Base-by-base conservation (phyloP, 1,139 yeast species). In the Casaregolazyma suthepensis region DNA sequence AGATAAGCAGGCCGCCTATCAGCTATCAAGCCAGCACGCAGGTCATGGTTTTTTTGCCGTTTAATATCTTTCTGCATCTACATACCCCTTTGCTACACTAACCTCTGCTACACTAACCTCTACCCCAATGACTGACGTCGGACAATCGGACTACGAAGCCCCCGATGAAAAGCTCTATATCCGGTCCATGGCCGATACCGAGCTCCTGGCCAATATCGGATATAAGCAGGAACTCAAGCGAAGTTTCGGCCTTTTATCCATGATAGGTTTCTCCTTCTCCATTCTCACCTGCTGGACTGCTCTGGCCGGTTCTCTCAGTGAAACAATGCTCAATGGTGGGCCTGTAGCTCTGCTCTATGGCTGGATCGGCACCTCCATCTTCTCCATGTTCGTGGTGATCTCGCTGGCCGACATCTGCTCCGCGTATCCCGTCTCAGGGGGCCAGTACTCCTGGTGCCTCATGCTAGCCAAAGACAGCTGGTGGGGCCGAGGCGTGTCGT, bases 331-430 rank as follows among this genome's bases (percentile, higher is more conserved):
- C 20, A 67, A 71, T 26, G 70, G 70, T 17, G 75, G 74, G 37
- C 72, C 75, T 7, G 67, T 67, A 6, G 61, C 85, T 4, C 74
- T 81, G 22, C 78, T 82, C 18, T 85, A 89, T 88, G 87, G 89
- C 52, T 85, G 89, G 88, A 75, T 83, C 54, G 80, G 81, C 59
- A 78, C 81, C 52, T 78, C 83, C 9, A 69, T 67, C 51, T 66
- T 78, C 37, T 73, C 81, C 3, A 63, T 73, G 52, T 71, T 75
- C 61, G 71, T 78, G 48, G 81, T 76, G 9, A 65, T 75, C 51
- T 73, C 81, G 2, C 67, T 78, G 37, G 73, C 81, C 15, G 85
- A 81, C 58, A 68, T 81, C 63, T 74, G 81, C 1, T 72, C 77
- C 48, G 77, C 82, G 42, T 76, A 77, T 62, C 85, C 85, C 1